These are phyloP conservation scores for Phytophthora sp. DNA, from an alignment of 352 stramenopile species.

Conservation along the genomic window DNA sequence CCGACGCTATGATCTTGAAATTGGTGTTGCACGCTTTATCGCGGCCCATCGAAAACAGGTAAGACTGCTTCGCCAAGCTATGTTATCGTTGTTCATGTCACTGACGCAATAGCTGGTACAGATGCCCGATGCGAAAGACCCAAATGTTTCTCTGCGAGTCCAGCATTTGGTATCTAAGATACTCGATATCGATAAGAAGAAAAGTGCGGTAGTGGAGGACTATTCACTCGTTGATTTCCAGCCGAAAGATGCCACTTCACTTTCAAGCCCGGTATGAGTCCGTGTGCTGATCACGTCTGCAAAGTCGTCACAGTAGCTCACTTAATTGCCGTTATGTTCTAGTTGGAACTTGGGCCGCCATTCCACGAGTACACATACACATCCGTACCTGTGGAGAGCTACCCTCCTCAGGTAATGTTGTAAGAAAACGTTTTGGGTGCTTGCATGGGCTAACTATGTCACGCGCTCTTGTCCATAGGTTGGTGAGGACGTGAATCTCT, in stretches of 20 bases:
- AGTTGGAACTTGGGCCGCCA: conserved; percentile 78
- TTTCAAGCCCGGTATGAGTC: conserved; percentile 52
- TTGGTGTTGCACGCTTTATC: conserved; percentile 78
- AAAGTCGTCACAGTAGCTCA: neutral
- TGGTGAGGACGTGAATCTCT: conserved; percentile 71
- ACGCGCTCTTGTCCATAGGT: conserved; percentile 36
- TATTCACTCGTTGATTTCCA: conserved; percentile 80
- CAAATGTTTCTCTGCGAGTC: conserved; percentile 68
- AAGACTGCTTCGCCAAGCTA: neutral
- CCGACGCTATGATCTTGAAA: conserved; percentile 77
- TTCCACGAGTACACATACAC: conserved; percentile 71
- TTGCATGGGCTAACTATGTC: neutral
- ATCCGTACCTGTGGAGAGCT: conserved; percentile 74
- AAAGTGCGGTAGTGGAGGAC: conserved; percentile 67
- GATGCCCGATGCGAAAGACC: conserved; percentile 62
- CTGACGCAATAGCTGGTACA: conserved; percentile 10
- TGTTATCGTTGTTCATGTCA: no score
- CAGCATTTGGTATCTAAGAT: conserved; percentile 78
- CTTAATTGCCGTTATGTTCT: neutral
- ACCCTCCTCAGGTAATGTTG: conserved; percentile 68
- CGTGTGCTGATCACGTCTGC: conserved; percentile 34
- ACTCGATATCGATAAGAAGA: conserved; percentile 78
- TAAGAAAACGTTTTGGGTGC: neutral
- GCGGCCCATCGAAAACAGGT: conserved; percentile 69
- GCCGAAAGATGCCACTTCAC: conserved; percentile 58